Evolutionary conservation across 2,329 filamentous ascomycete species (phyloP), one percentile per base, ranked within the genome.

Genomic region (Claviceps arundinis): DNA sequence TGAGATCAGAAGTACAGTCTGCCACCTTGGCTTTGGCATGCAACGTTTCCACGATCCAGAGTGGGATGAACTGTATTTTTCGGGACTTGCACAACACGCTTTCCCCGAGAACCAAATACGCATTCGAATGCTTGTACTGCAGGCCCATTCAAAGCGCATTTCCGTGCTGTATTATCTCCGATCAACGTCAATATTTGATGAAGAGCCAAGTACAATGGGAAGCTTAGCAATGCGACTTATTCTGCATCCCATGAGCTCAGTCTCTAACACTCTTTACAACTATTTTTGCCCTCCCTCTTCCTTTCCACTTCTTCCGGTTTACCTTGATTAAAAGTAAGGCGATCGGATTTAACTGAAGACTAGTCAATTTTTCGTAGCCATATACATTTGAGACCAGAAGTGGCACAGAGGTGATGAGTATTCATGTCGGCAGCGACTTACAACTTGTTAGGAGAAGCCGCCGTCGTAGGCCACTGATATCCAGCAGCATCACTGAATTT

Each of bases 401-500:
- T 45, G 17, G 46, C 50, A 56, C 55, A 54, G 54, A 56, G 52
- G 53, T 54, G 48, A 52, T 43, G 37, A 50, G 40, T 30, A 47
- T 30, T 42, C 30, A 34, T 47, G 40, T 48, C 53, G 52, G 51
- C 50, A 47, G 42, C 53, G 56, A 77, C 76, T 81, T 83, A 94
- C 77, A 94, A 81, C 77, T 90, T 89, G 77, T 88, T 90, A 47
- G 73, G 72, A 53, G 77, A 74, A 37, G 81, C 80, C 57, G 82
- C 82, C 54, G 85, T 88, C 54, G 87, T 86, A 38, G 89, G 88
- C 90, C 90, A 96, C 72, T 95, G 89, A 74, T 95, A 95, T 52
- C 90, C 90, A 60, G 90, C 87, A 56, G 90, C 89, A 64, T 98
- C 93, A 66, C 87, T 94, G 76, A 98, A 98, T 72, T 95, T 96